phyloP scores from a whole-genome alignment of 352 stramenopile genomes.

The Pythium volutum region DNA sequence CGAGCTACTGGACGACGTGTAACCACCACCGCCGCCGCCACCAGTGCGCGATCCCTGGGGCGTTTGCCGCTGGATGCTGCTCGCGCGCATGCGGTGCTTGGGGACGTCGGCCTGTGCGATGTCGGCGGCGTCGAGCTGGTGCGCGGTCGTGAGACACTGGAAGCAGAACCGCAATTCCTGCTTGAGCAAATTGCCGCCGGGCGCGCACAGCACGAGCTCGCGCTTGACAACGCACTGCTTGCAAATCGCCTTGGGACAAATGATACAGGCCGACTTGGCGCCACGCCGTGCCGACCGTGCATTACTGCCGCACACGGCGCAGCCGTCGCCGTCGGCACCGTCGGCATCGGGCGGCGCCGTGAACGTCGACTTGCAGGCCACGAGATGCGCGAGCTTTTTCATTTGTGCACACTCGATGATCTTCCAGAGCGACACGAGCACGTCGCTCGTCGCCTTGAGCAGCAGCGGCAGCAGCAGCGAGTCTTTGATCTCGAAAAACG shows the following conservation, averaged over 20 bases:
- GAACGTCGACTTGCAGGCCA: slow-evolving; percentile 3
- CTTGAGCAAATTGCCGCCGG: background rate
- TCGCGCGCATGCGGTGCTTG: background rate
- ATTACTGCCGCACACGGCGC: slow-evolving; percentile 1
- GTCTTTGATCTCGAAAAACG: slow-evolving; percentile 1
- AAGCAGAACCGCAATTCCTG: slow-evolving; percentile 11
- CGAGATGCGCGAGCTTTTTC: slow-evolving; percentile 56
- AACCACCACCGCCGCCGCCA: background rate
- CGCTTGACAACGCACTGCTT: slow-evolving; percentile 13
- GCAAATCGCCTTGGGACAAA: slow-evolving; percentile 5
- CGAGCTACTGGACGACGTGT: background rate
- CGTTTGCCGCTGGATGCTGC: background rate
- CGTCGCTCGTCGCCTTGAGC: slow-evolving; percentile 35
- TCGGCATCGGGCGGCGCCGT: background rate
- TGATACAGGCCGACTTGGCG: slow-evolving; percentile 4
- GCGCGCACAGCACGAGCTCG: slow-evolving; percentile 3
- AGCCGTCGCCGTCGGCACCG: background rate
- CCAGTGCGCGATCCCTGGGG: background rate
- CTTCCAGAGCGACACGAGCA: slow-evolving; percentile 31
- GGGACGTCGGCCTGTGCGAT: slow-evolving; percentile 1
- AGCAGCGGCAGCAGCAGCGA: slow-evolving; percentile 35
- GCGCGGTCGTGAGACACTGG: background rate
- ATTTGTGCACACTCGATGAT: slow-evolving; percentile 45
- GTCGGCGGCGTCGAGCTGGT: background rate
- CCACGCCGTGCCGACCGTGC: background rate